Evolutionary conservation across 2,329 filamentous ascomycete genomes (phyloP), one percentile per base, ranked within the genome.

Genomic region (Teratosphaeria gauchensis): DNA sequence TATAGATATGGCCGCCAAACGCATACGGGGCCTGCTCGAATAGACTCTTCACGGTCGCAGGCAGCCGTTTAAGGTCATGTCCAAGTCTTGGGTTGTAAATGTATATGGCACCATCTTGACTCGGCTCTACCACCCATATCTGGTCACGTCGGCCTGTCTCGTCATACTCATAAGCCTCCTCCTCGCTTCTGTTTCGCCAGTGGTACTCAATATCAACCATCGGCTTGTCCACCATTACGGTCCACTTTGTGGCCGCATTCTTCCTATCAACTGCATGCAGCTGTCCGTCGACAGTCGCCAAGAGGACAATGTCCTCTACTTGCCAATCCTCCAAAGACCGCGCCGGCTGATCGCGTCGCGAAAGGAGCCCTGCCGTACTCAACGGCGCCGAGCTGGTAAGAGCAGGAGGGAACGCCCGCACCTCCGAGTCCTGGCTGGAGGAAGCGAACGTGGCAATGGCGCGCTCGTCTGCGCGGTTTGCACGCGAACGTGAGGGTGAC

Each of bases 251-350:
- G 63, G 86, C 82, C 67, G 94, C 94, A 56, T 88, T 94, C 72
- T 87, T 88, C 69, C 94, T 85, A 78, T 96, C 90, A 75, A 86
- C 86, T 73, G 92, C 92, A 78, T 96, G 89, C 70, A 97, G 84
- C 74, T 90, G 89, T 82, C 94, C 94, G 82, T 97, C 92, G 84
- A 97, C 89, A 84, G 94, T 97, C 89, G 94, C 92, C 88, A 99
- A 82, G 81, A 99, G 90, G 79, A 97, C 89, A 84, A 96, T 95
- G 82, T 97, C 92, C 89, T 97, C 92, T 79, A 96, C 92, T 88
- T 96, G 90, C 92, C 92, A 97, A 80, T 96, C 92, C 84, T 92
- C 88, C 84, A 97, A 82, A 82, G 88, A 95, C 85, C 92, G 92
- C 92, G 91, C 92, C 88, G 82, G 82, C 74, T 89, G 87, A 48